A percentile compares a stretch with the other conserved stretches of the same genome.
These are phyloP conservation scores for Pyricularia pennisetigena DNA, from an alignment of 2,329 filamentous ascomycete genomes.

Conservation along the genomic window DNA sequence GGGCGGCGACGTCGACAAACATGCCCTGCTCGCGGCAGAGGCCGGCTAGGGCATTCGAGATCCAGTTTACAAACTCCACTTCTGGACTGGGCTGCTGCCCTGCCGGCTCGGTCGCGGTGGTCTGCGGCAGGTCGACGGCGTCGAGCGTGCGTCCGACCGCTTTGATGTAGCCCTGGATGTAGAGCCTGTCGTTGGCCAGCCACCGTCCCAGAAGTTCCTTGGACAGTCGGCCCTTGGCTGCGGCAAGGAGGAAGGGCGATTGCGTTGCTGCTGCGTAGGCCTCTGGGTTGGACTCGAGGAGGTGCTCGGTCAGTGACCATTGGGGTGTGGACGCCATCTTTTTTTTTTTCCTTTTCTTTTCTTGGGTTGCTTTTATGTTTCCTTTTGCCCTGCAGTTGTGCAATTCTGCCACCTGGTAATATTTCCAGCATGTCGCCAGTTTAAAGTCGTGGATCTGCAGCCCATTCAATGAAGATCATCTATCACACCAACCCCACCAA, in stretches of 20 bases:
- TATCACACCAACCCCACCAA: not conserved
- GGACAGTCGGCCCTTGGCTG: constrained; percentile 51
- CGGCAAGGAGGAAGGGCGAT: constrained; percentile 54
- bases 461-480: not conserved
- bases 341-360: not conserved
- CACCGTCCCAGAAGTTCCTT: constrained; percentile 49
- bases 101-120: constrained; percentile 7
- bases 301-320: constrained; percentile 44
- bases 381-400: not conserved
- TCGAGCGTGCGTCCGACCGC: constrained; percentile 56
- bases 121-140: constrained; percentile 45
- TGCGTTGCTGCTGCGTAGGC: constrained; percentile 49
- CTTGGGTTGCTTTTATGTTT: not conserved
- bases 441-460: not conserved
- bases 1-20: constrained; percentile 53
- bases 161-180: constrained; percentile 59
- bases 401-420: not conserved
- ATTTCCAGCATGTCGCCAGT: not conserved
- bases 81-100: constrained; percentile 25
- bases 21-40: constrained; percentile 58
- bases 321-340: not conserved
- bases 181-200: constrained; percentile 64
- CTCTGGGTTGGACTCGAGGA: constrained; percentile 34
- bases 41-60: constrained; percentile 55
- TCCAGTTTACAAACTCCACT: constrained; percentile 49